Evolutionary conservation across 805 yeast species (phyloP).

Genomic region (Pichia kluyveri): DNA sequence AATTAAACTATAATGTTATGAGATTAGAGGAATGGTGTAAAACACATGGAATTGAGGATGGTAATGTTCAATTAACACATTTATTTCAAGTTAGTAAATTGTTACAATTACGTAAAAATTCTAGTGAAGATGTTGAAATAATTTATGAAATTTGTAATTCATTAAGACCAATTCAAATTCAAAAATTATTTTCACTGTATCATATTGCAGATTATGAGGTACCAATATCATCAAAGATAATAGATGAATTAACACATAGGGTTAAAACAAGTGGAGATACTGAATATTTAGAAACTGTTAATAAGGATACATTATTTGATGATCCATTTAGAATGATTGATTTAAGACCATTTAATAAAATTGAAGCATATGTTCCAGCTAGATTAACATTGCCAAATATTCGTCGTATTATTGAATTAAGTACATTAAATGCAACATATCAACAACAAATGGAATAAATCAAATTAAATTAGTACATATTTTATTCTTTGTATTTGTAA

Average conservation of each 20-base stretch:
- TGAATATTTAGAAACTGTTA: constrained; percentile 63
- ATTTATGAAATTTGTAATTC: constrained; percentile 93
- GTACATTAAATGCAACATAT: constrained; percentile 71
- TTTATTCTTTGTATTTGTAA: too few relatives aligned
- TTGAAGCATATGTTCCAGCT: constrained; percentile 90
- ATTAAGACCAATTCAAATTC: constrained; percentile 90
- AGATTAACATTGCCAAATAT: constrained; percentile 86
- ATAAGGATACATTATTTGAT: constrained; percentile 66
- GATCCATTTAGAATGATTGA: constrained; percentile 75
- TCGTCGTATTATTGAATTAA: constrained; percentile 81
- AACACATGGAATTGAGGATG: constrained; percentile 83
- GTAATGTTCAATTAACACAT: constrained; percentile 74
- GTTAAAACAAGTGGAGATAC: constrained; percentile 49
- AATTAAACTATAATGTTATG: constrained; percentile 91
- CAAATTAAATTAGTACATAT: too few relatives aligned
- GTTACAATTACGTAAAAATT: constrained; percentile 82
- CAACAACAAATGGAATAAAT: constrained; percentile 16
- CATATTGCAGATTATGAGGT: constrained; percentile 90
- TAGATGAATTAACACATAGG: constrained; percentile 71
- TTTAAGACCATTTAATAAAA: constrained; percentile 68
- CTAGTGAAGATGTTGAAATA: constrained; percentile 82
- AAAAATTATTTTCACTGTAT: constrained; percentile 82
- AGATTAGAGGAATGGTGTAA: constrained; percentile 98
- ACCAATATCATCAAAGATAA: constrained; percentile 76
- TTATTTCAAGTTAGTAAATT: constrained; percentile 88